A percentile compares a stretch with the other conserved stretches of the same genome.
These are phyloP conservation scores for Gamarada debralockiae DNA, from an alignment of 495 filamentous ascomycete genomes.

Conservation along the genomic window DNA sequence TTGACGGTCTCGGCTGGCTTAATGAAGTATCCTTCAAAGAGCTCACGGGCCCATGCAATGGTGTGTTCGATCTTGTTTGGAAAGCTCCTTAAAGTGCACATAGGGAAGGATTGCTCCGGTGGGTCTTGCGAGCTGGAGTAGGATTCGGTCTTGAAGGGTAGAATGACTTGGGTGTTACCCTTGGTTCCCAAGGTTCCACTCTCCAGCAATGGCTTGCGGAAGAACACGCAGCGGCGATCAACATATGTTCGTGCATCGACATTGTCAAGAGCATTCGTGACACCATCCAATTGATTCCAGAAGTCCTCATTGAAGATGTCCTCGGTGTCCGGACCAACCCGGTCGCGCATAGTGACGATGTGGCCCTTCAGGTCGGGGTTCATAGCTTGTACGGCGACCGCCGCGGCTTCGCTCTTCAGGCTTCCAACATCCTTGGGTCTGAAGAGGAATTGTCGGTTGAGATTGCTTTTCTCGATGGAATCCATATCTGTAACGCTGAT, in stretches of 20 bases:
- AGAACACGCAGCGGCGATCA: constrained; percentile 96
- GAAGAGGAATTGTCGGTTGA: constrained; percentile 98
- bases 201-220: constrained; percentile 94
- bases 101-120: constrained; percentile 96
- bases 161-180: constrained; percentile 94
- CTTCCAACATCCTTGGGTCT: constrained; percentile 89
- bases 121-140: constrained; percentile 99
- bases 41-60: constrained; percentile 94
- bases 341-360: constrained; percentile 80
- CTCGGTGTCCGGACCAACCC: constrained; percentile 90
- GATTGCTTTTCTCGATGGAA: constrained; percentile 97
- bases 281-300: constrained; percentile 85
- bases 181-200: constrained; percentile 97
- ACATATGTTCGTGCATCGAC: constrained; percentile 97
- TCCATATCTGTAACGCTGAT: constrained; percentile 97
- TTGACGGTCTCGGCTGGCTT: constrained; percentile 94
- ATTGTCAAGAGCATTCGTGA: constrained; percentile 97
- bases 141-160: constrained; percentile 88
- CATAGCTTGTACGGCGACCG: constrained; percentile 85
- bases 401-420: constrained; percentile 95
- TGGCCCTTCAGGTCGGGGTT: constrained; percentile 87
- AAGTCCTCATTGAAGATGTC: constrained; percentile 93
- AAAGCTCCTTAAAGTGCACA: constrained; percentile 97
- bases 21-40: constrained; percentile 92
- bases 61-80: constrained; percentile 99